These are phyloP conservation scores for Irpex sp. DNA, from an alignment of 1,284 basidiomycete species.

Conservation along the genomic window DNA sequence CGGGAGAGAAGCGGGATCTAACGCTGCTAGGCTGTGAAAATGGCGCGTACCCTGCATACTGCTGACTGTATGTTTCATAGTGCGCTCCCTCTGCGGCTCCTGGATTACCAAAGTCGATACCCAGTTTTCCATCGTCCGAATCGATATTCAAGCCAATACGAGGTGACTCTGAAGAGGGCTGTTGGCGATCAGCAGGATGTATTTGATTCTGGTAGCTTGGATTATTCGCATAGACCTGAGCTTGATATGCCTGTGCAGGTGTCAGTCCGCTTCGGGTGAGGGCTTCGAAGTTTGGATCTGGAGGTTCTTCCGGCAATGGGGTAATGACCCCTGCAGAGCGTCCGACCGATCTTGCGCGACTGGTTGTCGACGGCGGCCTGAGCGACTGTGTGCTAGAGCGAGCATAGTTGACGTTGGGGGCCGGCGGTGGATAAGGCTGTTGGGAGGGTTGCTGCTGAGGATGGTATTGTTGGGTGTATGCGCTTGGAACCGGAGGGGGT, in stretches of 20 bases:
- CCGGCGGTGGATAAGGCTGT: constrained; percentile 25
- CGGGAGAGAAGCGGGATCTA: constrained; percentile 23
- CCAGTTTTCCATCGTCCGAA: constrained; percentile 46
- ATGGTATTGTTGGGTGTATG: constrained; percentile 22
- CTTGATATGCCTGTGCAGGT: constrained; percentile 76
- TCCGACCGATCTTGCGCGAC: constrained; percentile 50
- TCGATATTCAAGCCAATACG: constrained; percentile 52
- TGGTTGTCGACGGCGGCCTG: constrained; percentile 35
- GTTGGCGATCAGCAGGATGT: constrained; percentile 15
- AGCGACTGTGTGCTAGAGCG: constrained; percentile 26
- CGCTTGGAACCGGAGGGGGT: constrained; percentile 16
- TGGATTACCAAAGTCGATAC: constrained; percentile 49
- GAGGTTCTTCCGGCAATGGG: constrained; percentile 51
- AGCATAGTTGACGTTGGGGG: constrained; percentile 19
- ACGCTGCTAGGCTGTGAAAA: constrained; percentile 25
- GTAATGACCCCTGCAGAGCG: constrained; percentile 45
- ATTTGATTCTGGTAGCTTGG: constrained; percentile 22
- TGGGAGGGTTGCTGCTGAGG: constrained; percentile 26
- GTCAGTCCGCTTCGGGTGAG: constrained; percentile 55
- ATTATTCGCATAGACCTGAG: constrained; percentile 57
- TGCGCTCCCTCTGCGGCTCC: constrained; percentile 45
- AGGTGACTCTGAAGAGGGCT: constrained; percentile 30
- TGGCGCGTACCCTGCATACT: constrained; percentile 7
- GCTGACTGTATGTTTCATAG: constrained; percentile 55
- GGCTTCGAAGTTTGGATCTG: constrained; percentile 46